phyloP scores from a whole-genome alignment of 257 asterid species.

The Voacanga thouarsii region DNA sequence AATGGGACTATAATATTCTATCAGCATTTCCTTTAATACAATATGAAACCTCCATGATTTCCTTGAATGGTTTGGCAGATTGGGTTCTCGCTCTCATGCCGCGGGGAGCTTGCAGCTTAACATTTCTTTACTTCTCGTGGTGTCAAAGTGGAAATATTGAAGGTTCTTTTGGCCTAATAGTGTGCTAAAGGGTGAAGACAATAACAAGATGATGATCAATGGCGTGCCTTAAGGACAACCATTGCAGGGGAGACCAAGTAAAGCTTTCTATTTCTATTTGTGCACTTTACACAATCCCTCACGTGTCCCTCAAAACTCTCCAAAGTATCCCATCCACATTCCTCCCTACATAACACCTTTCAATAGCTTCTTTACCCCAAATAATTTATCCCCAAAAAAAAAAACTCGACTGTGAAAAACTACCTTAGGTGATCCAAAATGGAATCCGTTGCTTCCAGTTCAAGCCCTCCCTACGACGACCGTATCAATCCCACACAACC shows the following conservation, averaged over 20 bases:
- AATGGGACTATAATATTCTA: no score
- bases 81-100: no score
- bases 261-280: slow-evolving; percentile 15
- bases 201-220: not conserved
- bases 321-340: slow-evolving; percentile 53
- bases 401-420: slow-evolving; percentile 23
- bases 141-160: no score
- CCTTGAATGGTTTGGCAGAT: no score
- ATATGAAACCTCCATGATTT: no score
- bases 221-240: slow-evolving; percentile 53
- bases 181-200: no score
- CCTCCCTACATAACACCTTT: slow-evolving; percentile 4
- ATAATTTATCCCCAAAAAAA: not conserved
- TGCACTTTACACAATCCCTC: slow-evolving; percentile 57
- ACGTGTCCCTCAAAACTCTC: slow-evolving; percentile 60
- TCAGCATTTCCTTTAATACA: no score
- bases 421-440: slow-evolving; percentile 16
- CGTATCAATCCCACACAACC: slow-evolving; percentile 49
- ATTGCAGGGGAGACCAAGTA: slow-evolving; percentile 17
- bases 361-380: not conserved
- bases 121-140: no score
- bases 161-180: no score
- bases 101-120: no score
- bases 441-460: slow-evolving; percentile 64
- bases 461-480: slow-evolving; percentile 38